Evolutionary conservation across 768 basidiomycete genomes (phyloP), one percentile per base, ranked within the genome.

Genomic region (Lactarius vividus): DNA sequence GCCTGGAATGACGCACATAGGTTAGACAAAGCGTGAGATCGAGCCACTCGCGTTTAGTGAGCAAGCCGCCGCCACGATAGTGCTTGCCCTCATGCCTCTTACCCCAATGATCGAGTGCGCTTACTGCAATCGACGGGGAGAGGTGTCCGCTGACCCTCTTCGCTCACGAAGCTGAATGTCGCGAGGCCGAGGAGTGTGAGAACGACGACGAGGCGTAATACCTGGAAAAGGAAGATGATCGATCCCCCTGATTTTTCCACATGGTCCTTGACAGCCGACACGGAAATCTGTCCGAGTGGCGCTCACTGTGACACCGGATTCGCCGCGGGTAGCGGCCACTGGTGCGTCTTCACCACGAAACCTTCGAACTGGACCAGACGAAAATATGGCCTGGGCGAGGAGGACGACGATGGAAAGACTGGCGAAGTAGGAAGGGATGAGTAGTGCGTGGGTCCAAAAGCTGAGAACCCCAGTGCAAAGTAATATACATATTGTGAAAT

Each of bases 151-250:
- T 46, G 55, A 7, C 75, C 73, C 57, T 79, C 74, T 37, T 37
- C 35, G 20, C 76, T 58, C 28, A 79, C 67, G 49, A 82, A 71
- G 26, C 81, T 77, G 2, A 80, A 79, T 58, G 83, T 74, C 7
- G 83, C 83, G 15, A 88, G 71, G 4, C 75, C 81, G 26, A 88
- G 76, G n/a, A 88, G 77, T 2, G 76, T 73, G 29, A 81, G 73
- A 56, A 80, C 79, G 35, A 79, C 78, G 2, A 82, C 61, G 6
- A 85, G 74, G 29, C 87, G 79, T 1, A 76, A 70, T 33, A 84
- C 60, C 67, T 82, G 82, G 74, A 80, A 81, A 16, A 72, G 70
- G 72, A 84, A 85, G 33, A 84, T 81, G 18, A 74, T 73, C 2
- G 72, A 65, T 11, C 85, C 86, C 5, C 84, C 83, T 60, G 82